Evolutionary conservation across 1,284 basidiomycete species (phyloP).

Genomic region (Apiotrichum mycotoxinovorans): DNA sequence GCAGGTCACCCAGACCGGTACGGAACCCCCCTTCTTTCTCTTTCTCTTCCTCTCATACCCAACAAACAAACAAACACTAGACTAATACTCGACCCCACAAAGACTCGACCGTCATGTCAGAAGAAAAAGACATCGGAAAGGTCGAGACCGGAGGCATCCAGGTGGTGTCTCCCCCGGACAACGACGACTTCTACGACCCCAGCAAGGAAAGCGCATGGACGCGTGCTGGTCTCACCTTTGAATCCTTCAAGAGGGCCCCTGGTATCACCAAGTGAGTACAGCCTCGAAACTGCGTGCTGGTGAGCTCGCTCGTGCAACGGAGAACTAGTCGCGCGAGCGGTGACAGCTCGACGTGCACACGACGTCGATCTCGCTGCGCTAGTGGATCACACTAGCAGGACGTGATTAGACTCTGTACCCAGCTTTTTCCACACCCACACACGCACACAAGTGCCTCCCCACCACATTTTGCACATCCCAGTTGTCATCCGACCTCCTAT

Average conservation of each 20-base stretch:
- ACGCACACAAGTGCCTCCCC: too few relatives aligned
- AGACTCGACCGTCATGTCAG: not conserved
- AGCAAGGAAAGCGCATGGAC: constrained; percentile 46
- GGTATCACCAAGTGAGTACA: constrained; percentile 39
- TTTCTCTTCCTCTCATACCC: not conserved
- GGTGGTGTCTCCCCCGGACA: not conserved
- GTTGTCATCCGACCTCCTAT: too few relatives aligned
- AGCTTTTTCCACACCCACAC: not conserved
- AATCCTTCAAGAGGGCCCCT: constrained; percentile 52
- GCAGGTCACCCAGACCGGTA: too few relatives aligned
- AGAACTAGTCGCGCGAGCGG: too few relatives aligned
- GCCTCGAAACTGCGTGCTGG: not conserved
- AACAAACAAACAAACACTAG: not conserved
- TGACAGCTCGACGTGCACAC: too few relatives aligned
- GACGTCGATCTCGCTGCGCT: too few relatives aligned
- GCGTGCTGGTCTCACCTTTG: constrained; percentile 45
- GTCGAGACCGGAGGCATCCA: not conserved
- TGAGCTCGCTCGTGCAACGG: too few relatives aligned
- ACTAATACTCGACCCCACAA: not conserved
- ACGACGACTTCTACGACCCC: constrained; percentile 47
- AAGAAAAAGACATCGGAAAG: constrained; percentile 6
- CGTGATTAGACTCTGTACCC: too few relatives aligned
- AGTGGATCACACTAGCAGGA: too few relatives aligned
- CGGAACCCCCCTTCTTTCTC: not conserved
- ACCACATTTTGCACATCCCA: not conserved